Percentiles rank a stretch among this genome's conserved stretches.
Conservation (phyloP, 768 basidiomycete genomes). For the Amanita pallidorosea region DNA sequence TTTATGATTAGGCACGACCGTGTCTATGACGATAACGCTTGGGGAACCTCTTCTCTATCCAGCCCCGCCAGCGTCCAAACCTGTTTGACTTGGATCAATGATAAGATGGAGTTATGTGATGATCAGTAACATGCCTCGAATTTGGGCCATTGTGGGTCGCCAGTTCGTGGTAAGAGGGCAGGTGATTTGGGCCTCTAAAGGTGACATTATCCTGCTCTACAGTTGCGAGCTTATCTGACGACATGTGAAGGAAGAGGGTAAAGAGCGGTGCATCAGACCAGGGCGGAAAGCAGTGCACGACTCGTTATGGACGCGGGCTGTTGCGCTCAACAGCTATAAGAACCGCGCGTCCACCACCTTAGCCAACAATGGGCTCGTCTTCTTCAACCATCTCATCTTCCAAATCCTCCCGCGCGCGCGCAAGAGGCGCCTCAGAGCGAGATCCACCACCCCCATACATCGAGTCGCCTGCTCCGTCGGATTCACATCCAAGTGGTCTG, state of each 20-base stretch:
- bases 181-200: slow-evolving; percentile 32
- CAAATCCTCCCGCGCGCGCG: no score
- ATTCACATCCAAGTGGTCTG: neutral
- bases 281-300: neutral
- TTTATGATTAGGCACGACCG: slow-evolving; percentile 68
- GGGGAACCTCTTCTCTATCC: slow-evolving; percentile 78
- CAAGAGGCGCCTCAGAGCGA: no score
- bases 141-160: slow-evolving; percentile 68
- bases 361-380: neutral
- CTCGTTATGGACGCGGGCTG: neutral
- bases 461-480: neutral
- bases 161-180: slow-evolving; percentile 79
- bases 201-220: slow-evolving; percentile 33
- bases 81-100: slow-evolving; percentile 21
- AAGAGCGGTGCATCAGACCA: neutral
- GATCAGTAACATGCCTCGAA: slow-evolving; percentile 43
- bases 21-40: slow-evolving; percentile 21
- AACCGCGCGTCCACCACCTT: neutral
- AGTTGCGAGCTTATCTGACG: slow-evolving; percentile 15
- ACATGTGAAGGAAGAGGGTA: slow-evolving; percentile 13
- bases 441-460: neutral
- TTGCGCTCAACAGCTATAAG: neutral
- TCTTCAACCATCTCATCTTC: neutral
- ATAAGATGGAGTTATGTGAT: neutral
- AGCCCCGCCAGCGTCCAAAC: slow-evolving; percentile 78